Evolutionary conservation across 805 yeast genomes (phyloP), one percentile per base, ranked within the genome.

Genomic region (Torulaspora microellipsoides): DNA sequence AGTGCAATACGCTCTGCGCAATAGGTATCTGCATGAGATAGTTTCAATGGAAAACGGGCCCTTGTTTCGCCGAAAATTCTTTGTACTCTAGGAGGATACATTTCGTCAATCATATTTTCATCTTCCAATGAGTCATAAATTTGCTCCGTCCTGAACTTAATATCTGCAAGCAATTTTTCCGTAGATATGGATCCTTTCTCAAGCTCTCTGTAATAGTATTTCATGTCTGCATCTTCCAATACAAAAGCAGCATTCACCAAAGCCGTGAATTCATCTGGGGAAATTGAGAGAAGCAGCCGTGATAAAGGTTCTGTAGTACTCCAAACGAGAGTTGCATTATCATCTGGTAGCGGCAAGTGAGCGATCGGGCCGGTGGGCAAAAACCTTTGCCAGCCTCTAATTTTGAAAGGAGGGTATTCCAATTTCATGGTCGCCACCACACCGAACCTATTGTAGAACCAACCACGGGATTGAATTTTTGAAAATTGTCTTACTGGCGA

Each of bases 271-370:
- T 81, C 73, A 14, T 73, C 77, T 3, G 80, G 81, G 23, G 79
- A 73, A 9, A 83, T 69, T 37, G 76, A 69, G 49, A 78, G 66
- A 31, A 93, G 67, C 31, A 83, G 67, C 30, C 76, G 72, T 0
- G 96, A 81, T 17, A 85, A 62, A 47, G 83, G 85, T 7, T 91
- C 85, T 1, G 90, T 79, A 9, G 89, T 81, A 2, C 95, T 80
- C 99, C 99, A 93, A 15, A 93, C 99, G 48, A 93, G 68, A 1
- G 95, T 84, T n/a, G 95, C 93, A 62, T 79, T 77, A 46, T 85
- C 83, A 42, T 78, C 85, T 1, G 96, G 95, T 54, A 93, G 67
- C 7, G 99, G 98, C 40, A 93, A 71, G 35, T 90, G 73, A 1
- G 98, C 99, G 51, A 93, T 67, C 1, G 99, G 98, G 2, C 99